Conservation (phyloP, 75 land plant genomes). For the Azolla pinnata region DNA sequence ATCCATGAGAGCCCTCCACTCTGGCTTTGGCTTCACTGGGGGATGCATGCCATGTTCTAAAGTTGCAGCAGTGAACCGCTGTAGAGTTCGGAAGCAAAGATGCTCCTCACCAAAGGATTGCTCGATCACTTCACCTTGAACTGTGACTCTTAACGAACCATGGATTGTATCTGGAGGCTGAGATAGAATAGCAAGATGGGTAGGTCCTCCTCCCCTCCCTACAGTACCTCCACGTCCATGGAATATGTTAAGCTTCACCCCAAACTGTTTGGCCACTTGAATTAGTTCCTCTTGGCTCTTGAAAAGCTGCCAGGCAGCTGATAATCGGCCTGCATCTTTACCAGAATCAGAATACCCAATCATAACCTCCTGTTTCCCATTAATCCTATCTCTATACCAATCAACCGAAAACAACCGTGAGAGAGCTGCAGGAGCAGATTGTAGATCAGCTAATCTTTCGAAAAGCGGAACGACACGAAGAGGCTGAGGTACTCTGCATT, state of each 20-base stretch:
- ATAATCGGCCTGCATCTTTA: conserved; percentile 86
- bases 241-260: conserved; percentile 82
- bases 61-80: conserved; percentile 20
- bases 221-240: conserved; percentile 96
- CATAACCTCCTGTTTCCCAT: conserved; percentile 96
- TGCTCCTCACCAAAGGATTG: conserved; percentile 61
- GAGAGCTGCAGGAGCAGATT: conserved; percentile 73
- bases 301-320: conserved; percentile 89
- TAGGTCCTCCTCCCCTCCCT: conserved; percentile 94
- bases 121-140: conserved; percentile 93
- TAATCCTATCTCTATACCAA: conserved; percentile 73
- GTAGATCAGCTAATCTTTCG: conserved; percentile 88
- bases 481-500: conserved; percentile 57
- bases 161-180: conserved; percentile 89
- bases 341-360: conserved; percentile 96
- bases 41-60: conserved; percentile 30
- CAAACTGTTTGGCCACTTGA: conserved; percentile 74
- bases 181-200: conserved; percentile 91
- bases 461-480: conserved; percentile 84
- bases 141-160: conserved; percentile 87
- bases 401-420: conserved; percentile 76
- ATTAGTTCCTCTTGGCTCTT: conserved; percentile 80
- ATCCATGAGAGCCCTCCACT: conserved; percentile 27
- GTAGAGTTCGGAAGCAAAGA: conserved; percentile 12
- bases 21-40: conserved; percentile 19